Evolutionary conservation across 108 stramenopile genomes (phyloP), one percentile per base, ranked within the genome.

Genomic region (Discostella stelligeroides): DNA sequence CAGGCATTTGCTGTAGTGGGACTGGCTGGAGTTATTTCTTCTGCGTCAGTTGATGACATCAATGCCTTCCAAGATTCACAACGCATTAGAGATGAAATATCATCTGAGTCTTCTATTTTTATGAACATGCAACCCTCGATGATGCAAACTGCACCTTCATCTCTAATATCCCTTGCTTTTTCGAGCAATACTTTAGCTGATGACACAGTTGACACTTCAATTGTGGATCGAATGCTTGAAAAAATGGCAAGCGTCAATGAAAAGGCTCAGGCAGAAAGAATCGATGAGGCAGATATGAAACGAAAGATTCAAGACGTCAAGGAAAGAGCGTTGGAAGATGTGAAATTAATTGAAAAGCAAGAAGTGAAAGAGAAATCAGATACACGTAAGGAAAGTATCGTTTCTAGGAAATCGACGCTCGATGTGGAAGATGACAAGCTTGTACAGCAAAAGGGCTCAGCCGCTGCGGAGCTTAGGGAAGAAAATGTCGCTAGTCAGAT

Each of bases 291-390:
- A 25, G 58, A 28, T 20, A 59, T 59, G 58, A 59, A 30, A 59
- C 37, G 39, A 9, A 59, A 28, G 58, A 59, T 59, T 1, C 13
- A 12, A 15, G 58, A 20, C 27, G 17, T 59, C 7, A 59, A 59
- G 28, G 58, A 59, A 29, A 59, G 6, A 25, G 58, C 58, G 58
- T 10, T 38, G 58, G 58, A 59, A 9, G 58, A 59, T 8, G 58
- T 18, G 1, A 8, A 14, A 20, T 7, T 17, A 8, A 29, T 12
- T 25, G 58, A 1, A 1, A 20, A 59, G 10, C 27, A 59, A 2
- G 58, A 25, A 59, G 15, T 9, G 21, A 29, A 15, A 25, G 58
- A 59, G 29, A 18, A 15, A 40, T 20, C 7, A 4, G 8, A 25
- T n/a, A 34, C 14, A n/a, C 7, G 8, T 2, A 3, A 4, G 9